Evolutionary conservation across 1,284 basidiomycete genomes (phyloP).

Genomic region (Microbotryum violaceum): DNA sequence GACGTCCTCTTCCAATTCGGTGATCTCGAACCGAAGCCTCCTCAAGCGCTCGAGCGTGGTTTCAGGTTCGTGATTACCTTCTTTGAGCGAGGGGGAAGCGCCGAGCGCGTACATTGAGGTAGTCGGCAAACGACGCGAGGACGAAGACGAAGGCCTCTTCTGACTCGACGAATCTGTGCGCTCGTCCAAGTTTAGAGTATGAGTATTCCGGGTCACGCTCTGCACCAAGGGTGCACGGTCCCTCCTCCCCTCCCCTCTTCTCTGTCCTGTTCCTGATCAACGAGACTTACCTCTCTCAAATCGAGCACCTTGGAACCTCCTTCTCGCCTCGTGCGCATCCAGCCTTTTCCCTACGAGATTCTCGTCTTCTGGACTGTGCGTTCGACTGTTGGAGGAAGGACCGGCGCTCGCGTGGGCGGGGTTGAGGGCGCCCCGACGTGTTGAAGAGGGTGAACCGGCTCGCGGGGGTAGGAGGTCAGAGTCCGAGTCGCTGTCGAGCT

Average conservation of each 20-base stretch:
- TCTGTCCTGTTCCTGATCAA: too few relatives aligned
- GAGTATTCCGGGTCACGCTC: too few relatives aligned
- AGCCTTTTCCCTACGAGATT: conserved; percentile 21
- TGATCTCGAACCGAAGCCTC: conserved; percentile 44
- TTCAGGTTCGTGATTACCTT: conserved; percentile 30
- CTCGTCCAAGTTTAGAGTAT: too few relatives aligned
- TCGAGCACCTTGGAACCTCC: conserved; percentile 9
- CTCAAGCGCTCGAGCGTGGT: conserved; percentile 43
- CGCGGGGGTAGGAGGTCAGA: conserved; percentile 16
- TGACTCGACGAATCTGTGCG: too few relatives aligned
- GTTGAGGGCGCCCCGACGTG: neutral
- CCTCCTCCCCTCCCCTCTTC: too few relatives aligned
- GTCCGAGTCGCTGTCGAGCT: conserved; percentile 34
- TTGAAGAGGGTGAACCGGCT: conserved; percentile 5
- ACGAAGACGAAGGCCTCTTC: too few relatives aligned
- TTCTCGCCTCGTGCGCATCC: conserved; percentile 19
- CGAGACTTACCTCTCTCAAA: too few relatives aligned
- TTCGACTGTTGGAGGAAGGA: too few relatives aligned
- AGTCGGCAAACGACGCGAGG: too few relatives aligned
- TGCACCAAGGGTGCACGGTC: too few relatives aligned
- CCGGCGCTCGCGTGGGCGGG: neutral
- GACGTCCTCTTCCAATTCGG: conserved; percentile 45
- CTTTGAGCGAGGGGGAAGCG: conserved; percentile 3
- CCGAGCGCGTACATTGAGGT: neutral
- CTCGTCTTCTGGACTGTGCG: neutral